phyloP scores from a whole-genome alignment of 352 stramenopile genomes.

The Phytophthora idaei region DNA sequence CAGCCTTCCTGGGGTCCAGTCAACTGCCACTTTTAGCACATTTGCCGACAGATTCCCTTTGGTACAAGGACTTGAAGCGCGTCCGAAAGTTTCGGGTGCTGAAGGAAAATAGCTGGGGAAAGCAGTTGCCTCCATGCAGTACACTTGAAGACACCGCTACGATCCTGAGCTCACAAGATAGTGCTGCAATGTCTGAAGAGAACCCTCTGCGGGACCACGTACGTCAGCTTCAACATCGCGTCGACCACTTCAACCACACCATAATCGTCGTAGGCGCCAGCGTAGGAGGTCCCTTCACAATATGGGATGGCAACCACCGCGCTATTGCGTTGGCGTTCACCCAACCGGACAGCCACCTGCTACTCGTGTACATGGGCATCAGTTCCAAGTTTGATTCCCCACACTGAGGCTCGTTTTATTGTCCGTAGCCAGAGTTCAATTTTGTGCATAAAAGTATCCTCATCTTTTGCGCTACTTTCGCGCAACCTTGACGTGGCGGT shows the following conservation, averaged over 20 bases:
- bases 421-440: constrained; percentile 18
- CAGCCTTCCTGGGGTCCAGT: constrained; percentile 34
- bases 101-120: constrained; percentile 38
- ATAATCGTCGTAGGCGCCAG: constrained; percentile 32
- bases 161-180: constrained; percentile 14
- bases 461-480: constrained; percentile 12
- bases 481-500: constrained; percentile 21
- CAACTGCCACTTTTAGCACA: constrained; percentile 38
- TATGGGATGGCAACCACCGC: constrained; percentile 47
- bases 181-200: not conserved
- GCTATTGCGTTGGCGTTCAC: constrained; percentile 32
- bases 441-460: constrained; percentile 10
- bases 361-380: constrained; percentile 38
- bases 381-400: constrained; percentile 27
- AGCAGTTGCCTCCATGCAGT: constrained; percentile 32
- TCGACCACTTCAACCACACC: constrained; percentile 38
- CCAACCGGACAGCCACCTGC: constrained; percentile 14
- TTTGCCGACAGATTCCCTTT: constrained; percentile 33
- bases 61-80: constrained; percentile 31
- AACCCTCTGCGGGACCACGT: constrained; percentile 23
- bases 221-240: constrained; percentile 31
- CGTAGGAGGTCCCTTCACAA: constrained; percentile 39
- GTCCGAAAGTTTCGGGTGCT: constrained; percentile 34
- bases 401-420: constrained; percentile 32
- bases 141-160: constrained; percentile 26